phyloP scores from a whole-genome alignment of 192 early-diverging fungal species.

The Gigaspora rosea region DNA sequence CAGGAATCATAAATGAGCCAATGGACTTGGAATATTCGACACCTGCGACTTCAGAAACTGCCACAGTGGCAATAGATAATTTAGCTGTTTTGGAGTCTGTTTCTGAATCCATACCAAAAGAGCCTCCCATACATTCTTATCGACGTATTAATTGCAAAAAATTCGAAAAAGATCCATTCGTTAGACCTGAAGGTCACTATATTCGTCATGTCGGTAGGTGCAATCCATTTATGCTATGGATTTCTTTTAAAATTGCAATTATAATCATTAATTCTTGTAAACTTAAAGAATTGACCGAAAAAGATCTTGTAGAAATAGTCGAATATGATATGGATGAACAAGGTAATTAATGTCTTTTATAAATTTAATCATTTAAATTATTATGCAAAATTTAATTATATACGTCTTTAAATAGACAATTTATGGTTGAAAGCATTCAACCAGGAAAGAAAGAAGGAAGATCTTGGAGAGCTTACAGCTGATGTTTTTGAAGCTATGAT shows the following conservation, averaged over 20 bases:
- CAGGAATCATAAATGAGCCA: not conserved
- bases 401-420: constrained; percentile 56
- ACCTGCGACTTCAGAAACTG: no score
- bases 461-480: constrained; percentile 51
- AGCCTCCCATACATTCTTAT: constrained; percentile 51
- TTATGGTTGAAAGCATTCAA: constrained; percentile 76
- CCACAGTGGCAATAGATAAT: not conserved
- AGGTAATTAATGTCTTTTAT: constrained; percentile 47
- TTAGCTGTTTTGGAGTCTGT: not conserved
- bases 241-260: not conserved
- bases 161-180: constrained; percentile 46
- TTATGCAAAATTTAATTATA: constrained; percentile 1
- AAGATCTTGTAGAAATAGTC: constrained; percentile 59
- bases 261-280: not conserved
- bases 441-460: constrained; percentile 56
- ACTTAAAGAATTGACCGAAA: constrained; percentile 56
- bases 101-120: constrained; percentile 4
- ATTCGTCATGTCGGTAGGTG: constrained; percentile 64
- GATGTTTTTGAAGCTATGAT: constrained; percentile 84
- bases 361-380: not conserved
- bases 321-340: constrained; percentile 99
- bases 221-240: not conserved
- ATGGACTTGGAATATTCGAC: not conserved
- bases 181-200: constrained; percentile 70
- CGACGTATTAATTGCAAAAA: constrained; percentile 32